Evolutionary conservation across 2,329 filamentous ascomycete genomes (phyloP).

Genomic region (Pseudogymnoascus sp.): DNA sequence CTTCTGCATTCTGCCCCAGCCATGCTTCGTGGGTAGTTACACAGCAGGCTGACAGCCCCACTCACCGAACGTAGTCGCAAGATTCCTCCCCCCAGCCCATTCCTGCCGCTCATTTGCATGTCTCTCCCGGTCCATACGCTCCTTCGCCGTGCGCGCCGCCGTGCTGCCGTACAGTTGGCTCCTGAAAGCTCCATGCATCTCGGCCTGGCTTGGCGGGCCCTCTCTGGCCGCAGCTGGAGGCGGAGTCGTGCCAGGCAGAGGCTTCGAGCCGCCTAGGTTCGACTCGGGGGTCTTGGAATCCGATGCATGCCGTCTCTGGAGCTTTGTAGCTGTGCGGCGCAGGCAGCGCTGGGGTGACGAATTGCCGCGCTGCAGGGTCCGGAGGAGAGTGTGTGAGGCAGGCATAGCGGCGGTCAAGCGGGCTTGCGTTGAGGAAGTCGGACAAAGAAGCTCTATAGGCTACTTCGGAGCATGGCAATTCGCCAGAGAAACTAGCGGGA

Average conservation of each 20-base stretch:
- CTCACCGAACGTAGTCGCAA: conserved; percentile 47
- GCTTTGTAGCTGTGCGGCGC: not conserved
- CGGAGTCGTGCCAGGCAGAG: not conserved
- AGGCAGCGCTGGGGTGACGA: not conserved
- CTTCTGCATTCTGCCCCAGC: not conserved
- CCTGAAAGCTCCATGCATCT: conserved; percentile 38
- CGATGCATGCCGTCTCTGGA: not conserved
- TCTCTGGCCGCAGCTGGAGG: not conserved
- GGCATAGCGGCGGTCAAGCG: not conserved
- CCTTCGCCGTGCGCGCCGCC: conserved; percentile 43
- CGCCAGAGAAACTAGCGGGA: not conserved
- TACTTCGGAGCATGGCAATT: not conserved
- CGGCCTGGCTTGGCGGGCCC: conserved; percentile 1
- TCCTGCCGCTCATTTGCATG: conserved; percentile 37
- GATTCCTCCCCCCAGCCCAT: conserved; percentile 35
- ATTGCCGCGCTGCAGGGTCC: not conserved
- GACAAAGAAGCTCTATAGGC: not conserved
- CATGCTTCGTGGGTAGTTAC: not conserved
- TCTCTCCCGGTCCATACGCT: conserved; percentile 44
- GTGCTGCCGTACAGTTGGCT: conserved; percentile 54
- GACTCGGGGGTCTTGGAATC: not conserved
- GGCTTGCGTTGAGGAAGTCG: not conserved
- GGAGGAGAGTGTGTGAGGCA: not conserved
- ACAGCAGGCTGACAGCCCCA: not conserved
- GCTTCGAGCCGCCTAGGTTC: not conserved